Conservation (phyloP, 164 flowering plant genomes). For the Vitis rotundifolia region DNA sequence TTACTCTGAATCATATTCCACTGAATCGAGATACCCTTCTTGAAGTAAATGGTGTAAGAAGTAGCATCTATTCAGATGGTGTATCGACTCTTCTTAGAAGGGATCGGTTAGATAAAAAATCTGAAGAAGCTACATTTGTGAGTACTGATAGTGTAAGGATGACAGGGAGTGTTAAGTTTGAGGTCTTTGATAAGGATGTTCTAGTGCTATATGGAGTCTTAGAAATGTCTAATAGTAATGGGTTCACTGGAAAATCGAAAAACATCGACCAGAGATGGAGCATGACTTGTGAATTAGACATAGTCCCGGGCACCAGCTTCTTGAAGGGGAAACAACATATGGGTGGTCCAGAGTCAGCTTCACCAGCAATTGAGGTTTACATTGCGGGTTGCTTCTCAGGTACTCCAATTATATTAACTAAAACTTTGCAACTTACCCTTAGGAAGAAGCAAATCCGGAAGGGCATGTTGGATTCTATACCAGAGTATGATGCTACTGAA, state of each 20-base stretch:
- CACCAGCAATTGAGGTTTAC: conserved; percentile 71
- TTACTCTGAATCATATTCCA: conserved; percentile 71
- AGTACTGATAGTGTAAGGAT: conserved; percentile 72
- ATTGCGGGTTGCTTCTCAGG: conserved; percentile 75
- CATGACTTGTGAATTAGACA: conserved; percentile 58
- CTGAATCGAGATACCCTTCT: conserved; percentile 61
- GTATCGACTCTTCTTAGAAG: conserved; percentile 55
- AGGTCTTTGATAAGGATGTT: conserved; percentile 59
- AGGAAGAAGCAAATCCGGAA: conserved; percentile 53
- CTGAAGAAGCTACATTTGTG: conserved; percentile 80
- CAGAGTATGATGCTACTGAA: conserved; percentile 63
- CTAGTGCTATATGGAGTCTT: conserved; percentile 64
- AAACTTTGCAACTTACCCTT: conserved; percentile 53
- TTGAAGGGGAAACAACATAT: conserved; percentile 48
- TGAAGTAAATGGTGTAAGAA: conserved; percentile 72
- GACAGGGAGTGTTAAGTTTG: conserved; percentile 71
- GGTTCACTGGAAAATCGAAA: conserved; percentile 35
- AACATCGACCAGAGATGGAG: conserved; percentile 49
- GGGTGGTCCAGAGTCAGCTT: conserved; percentile 34
- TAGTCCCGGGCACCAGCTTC: conserved; percentile 39
- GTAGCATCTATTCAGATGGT: conserved; percentile 57
- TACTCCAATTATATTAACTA: conserved; percentile 70
- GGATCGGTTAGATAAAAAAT: conserved; percentile 70
- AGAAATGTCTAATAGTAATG: conserved; percentile 51
- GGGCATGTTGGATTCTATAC: conserved; percentile 65